Base-by-base conservation (phyloP, 2,329 filamentous ascomycete species). In the Dendrostoma leiphaemia region DNA sequence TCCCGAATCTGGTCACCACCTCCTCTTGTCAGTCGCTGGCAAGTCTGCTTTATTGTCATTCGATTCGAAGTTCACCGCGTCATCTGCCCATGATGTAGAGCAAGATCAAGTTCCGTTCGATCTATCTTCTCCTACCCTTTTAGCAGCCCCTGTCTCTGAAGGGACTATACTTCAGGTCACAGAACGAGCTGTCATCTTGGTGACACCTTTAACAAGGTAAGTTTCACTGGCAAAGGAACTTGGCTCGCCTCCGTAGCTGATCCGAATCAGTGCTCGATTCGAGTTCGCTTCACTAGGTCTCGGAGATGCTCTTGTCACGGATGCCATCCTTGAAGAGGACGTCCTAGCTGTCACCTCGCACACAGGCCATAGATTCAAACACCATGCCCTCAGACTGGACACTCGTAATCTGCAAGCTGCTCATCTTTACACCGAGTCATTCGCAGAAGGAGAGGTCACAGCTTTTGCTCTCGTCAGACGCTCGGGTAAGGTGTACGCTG, bases 161-260 rank as follows among this genome's bases (percentile, higher is more conserved):
- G 68, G 69, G 1, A 65, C 64, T 1, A 70, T 79, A 5, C 65
- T 83, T 2, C 84, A 87, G 61, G 70, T 85, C 4, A 85, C 83
- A 1, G 77, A 81, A 50, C 67, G 64, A 28, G 71, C 63, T 17
- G 66, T 80, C 3, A 75, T 74, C 7, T 61, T 81, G 40, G 59
- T 74, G 15, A 67, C 64, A 3, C 58, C 65, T 3, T 60, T 60
- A 5, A 65, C 69, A 54, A 71, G 67, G 76, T 76, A 69, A 61
- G 70, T 13, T 13, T 28, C 28, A 9, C 40, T 2, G 2, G 17
- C 15, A 9, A 15, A 13, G 13, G 2, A 17, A n/a, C 13, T 10
- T 32, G 5, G 15, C 12, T 15, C 3, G 6, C 26, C 13, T 3
- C 26, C 3, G 13, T 6, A 6, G 15, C 48, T 58, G 5, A 58